These are phyloP conservation scores for Sphaerobolus stellatus DNA, from an alignment of 1,284 basidiomycete genomes.

Conservation along the genomic window DNA sequence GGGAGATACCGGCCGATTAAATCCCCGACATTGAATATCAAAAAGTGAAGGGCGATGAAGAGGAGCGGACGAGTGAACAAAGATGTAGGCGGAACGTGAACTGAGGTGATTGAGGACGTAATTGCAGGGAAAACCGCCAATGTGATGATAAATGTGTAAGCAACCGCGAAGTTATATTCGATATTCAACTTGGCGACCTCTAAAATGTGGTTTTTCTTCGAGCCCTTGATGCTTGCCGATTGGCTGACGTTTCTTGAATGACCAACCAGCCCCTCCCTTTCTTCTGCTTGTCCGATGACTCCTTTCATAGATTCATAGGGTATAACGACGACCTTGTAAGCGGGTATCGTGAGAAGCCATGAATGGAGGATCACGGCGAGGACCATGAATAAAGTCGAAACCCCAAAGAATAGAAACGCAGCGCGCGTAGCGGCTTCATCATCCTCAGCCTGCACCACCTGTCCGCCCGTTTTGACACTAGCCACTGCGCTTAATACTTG, in stretches of 20 bases:
- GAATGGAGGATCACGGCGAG: conserved; percentile 49
- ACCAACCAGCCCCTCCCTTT: conserved; percentile 14
- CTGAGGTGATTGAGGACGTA: conserved; percentile 71
- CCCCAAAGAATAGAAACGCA: conserved; percentile 68
- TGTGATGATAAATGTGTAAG: conserved; percentile 76
- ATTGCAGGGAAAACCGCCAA: conserved; percentile 84
- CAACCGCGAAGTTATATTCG: conserved; percentile 68
- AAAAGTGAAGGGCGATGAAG: conserved; percentile 70
- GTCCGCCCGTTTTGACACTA: conserved; percentile 43
- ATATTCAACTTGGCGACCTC: conserved; percentile 64
- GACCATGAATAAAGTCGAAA: conserved; percentile 66
- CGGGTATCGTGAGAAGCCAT: conserved; percentile 57
- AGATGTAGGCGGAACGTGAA: conserved; percentile 41
- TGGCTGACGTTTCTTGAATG: conserved; percentile 18
- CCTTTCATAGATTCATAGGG: conserved; percentile 35
- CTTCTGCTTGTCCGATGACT: conserved; percentile 10
- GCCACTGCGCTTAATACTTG: conserved; percentile 65
- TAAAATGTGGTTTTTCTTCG: conserved; percentile 43
- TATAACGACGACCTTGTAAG: conserved; percentile 53
- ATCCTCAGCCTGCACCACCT: conserved; percentile 23
- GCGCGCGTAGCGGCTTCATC: conserved; percentile 53
- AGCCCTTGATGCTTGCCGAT: not conserved
- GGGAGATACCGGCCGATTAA: conserved; percentile 75
- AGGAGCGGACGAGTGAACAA: conserved; percentile 53
- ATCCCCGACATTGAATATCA: conserved; percentile 77